These are phyloP conservation scores for Chytriomyces sp. DNA, from an alignment of 192 early-diverging fungal genomes.

Conservation along the genomic window DNA sequence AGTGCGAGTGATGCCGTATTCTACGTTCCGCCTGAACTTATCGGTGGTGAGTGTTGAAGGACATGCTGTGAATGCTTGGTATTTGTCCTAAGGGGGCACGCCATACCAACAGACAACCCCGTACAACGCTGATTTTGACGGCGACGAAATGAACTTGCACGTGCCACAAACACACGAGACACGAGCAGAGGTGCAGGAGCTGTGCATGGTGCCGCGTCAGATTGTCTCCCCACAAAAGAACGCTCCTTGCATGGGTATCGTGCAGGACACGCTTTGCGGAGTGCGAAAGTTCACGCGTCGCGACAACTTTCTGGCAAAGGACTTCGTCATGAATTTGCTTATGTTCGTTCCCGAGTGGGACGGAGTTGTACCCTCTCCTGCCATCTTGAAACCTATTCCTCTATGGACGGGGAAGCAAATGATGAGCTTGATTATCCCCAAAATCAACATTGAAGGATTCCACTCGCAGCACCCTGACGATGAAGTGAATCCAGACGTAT, in stretches of 20 bases:
- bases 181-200: constrained; percentile 90
- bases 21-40: constrained; percentile 96
- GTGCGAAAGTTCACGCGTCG: constrained; percentile 94
- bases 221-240: constrained; percentile 97
- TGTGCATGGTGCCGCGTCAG: constrained; percentile 98
- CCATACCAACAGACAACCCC: constrained; percentile 68
- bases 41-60: constrained; percentile 65
- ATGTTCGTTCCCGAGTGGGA: constrained; percentile 98
- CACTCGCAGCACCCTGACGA: constrained; percentile 78
- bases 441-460: constrained; percentile 84
- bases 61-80: no score
- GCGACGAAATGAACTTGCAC: constrained; percentile 99
- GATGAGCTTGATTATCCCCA: constrained; percentile 87
- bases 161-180: constrained; percentile 97
- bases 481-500: constrained; percentile 58
- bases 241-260: constrained; percentile 99
- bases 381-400: constrained; percentile 93
- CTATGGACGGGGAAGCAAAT: constrained; percentile 99
- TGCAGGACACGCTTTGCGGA: constrained; percentile 97
- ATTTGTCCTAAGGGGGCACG: no score
- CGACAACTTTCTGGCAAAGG: constrained; percentile 83
- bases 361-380: constrained; percentile 87
- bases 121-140: constrained; percentile 99
- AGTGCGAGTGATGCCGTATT: constrained; percentile 98
- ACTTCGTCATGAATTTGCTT: constrained; percentile 94